Conservation (phyloP, 176 grass and related monocot species). For the Avena insularis region DNA sequence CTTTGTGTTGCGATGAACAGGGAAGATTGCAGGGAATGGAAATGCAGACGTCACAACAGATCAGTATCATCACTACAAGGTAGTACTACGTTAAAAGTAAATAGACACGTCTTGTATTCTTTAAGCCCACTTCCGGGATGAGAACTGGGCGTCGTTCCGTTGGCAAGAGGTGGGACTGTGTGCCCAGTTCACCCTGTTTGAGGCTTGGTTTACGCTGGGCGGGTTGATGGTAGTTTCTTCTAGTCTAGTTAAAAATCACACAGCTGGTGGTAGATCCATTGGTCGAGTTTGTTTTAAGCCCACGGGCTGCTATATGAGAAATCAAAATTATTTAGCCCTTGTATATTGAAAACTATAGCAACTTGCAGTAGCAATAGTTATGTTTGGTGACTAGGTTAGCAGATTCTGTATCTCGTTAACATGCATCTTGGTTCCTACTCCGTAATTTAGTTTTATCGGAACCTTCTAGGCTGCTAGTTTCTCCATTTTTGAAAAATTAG, state of each 20-base stretch:
- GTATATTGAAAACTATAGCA: neutral
- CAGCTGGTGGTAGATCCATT: too few species aligned
- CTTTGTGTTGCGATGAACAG: conserved; percentile 31
- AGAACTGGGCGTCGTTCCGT: too few species aligned
- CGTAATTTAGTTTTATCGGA: neutral
- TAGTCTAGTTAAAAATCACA: too few species aligned
- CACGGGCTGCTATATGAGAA: neutral
- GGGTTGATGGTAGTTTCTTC: too few species aligned
- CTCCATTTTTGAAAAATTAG: neutral
- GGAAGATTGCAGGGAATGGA: conserved; percentile 49
- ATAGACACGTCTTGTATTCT: too few species aligned
- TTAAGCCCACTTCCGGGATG: too few species aligned
- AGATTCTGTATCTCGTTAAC: neutral
- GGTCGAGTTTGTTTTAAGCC: too few species aligned
- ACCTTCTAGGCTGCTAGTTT: neutral
- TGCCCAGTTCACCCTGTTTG: too few species aligned
- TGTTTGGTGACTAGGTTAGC: neutral
- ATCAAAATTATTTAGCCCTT: neutral
- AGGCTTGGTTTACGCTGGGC: too few species aligned
- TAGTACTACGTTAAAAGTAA: neutral
- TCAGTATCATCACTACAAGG: conserved; percentile 78
- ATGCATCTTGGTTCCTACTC: neutral
- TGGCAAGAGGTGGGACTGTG: too few species aligned
- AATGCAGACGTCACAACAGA: conserved; percentile 68
- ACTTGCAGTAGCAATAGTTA: neutral